phyloP scores from a whole-genome alignment of 352 stramenopile genomes.

The Phytophthora tubulina region DNA sequence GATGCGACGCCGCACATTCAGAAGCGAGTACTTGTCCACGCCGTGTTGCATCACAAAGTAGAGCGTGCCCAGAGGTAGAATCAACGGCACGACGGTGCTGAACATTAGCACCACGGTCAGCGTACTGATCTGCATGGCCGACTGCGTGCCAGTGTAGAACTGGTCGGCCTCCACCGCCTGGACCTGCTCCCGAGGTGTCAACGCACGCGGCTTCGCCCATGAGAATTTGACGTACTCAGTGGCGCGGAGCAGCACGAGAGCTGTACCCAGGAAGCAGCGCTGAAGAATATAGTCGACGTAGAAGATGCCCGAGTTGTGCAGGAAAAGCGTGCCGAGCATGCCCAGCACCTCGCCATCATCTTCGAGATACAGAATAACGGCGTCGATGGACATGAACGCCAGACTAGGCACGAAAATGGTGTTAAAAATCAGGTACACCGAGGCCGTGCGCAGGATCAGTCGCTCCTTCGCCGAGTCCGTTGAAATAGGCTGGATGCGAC shows the following conservation, averaged over 20 bases:
- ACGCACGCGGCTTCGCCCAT: conserved; percentile 78
- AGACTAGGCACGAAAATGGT: conserved; percentile 89
- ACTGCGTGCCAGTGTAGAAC: conserved; percentile 89
- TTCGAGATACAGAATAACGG: conserved; percentile 80
- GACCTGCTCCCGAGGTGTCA: conserved; percentile 79
- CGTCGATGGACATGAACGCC: conserved; percentile 89
- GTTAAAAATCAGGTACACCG: conserved; percentile 90
- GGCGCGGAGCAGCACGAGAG: conserved; percentile 75
- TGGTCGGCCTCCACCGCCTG: conserved; percentile 75
- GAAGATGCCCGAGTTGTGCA: conserved; percentile 91
- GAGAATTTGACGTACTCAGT: conserved; percentile 87
- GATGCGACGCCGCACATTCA: conserved; percentile 85
- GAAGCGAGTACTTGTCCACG: conserved; percentile 87
- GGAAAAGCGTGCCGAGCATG: conserved; percentile 85
- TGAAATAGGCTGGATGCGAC: conserved; percentile 85
- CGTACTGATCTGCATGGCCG: conserved; percentile 87
- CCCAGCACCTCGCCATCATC: conserved; percentile 79
- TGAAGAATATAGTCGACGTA: conserved; percentile 91
- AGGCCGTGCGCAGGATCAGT: conserved; percentile 81
- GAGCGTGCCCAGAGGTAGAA: conserved; percentile 79
- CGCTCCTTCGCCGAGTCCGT: conserved; percentile 89
- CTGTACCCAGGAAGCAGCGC: conserved; percentile 82
- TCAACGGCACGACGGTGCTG: conserved; percentile 86
- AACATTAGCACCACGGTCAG: conserved; percentile 88
- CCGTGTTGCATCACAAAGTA: conserved; percentile 89